phyloP scores from a whole-genome alignment of 257 asterid genomes.

The Dorcoceras hygrometricum region DNA sequence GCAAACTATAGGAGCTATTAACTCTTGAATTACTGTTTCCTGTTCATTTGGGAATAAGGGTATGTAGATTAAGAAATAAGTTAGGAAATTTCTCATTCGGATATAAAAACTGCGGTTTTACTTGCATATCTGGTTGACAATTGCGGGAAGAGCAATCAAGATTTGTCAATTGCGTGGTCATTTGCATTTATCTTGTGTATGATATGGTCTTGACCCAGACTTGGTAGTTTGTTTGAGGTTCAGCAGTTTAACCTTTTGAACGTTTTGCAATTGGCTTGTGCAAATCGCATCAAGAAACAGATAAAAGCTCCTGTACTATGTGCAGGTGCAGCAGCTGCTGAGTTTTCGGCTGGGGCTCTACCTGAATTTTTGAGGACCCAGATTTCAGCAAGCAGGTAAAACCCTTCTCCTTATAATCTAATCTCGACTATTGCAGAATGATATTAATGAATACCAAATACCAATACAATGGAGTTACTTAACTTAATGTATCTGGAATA shows the following conservation, averaged over 20 bases:
- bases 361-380: conserved; percentile 62
- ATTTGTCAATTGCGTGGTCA: not conserved
- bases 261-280: not conserved
- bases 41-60: conserved; percentile 6
- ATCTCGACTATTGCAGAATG: conserved; percentile 17
- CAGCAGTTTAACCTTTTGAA: too few species aligned
- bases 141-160: conserved; percentile 8
- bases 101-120: not conserved
- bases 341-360: conserved; percentile 89
- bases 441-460: conserved; percentile 15
- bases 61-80: conserved; percentile 3
- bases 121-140: conserved; percentile 13
- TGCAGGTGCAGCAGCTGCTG: conserved; percentile 93
- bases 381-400: conserved; percentile 51
- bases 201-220: not conserved
- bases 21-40: conserved; percentile 1
- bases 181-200: not conserved
- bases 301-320: conserved; percentile 17
- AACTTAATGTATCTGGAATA: conserved; percentile 13
- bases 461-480: conserved; percentile 7
- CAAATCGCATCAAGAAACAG: conserved; percentile 9
- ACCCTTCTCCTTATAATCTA: not conserved
- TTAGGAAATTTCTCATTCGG: not conserved
- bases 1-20: conserved; percentile 10
- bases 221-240: too few species aligned